A percentile compares a stretch with the other conserved stretches of the same genome.
Conservation (phyloP, 176 grass and related monocot species). For the bread wheat (Triticum aestivum) region IWGSC_CS_RefSeq_v2.1 NC_057805.1:359144489-359144988, state of each 20-base stretch:
- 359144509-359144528: too few relatives aligned
- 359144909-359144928: neutral
- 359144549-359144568: too few relatives aligned
- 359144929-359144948: neutral
- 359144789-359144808: too few relatives aligned
- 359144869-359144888: neutral
- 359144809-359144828: neutral
- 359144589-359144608: neutral
- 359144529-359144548: too few relatives aligned
- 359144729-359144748: neutral
- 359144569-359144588: too few relatives aligned
- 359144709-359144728: neutral
- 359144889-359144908: neutral
- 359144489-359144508: too few relatives aligned
- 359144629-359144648: neutral
- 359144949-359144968: neutral
- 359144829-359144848: conserved; percentile 4
- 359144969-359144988: neutral
- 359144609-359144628: neutral
- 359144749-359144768: neutral
- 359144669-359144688: neutral
- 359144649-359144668: neutral
- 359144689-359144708: neutral
- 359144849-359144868: neutral
- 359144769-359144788: conserved; percentile 2